Evolutionary conservation across 192 early-diverging fungal species (phyloP), one percentile per base, ranked within the genome.

Genomic region (Kickxella alabastrina): DNA sequence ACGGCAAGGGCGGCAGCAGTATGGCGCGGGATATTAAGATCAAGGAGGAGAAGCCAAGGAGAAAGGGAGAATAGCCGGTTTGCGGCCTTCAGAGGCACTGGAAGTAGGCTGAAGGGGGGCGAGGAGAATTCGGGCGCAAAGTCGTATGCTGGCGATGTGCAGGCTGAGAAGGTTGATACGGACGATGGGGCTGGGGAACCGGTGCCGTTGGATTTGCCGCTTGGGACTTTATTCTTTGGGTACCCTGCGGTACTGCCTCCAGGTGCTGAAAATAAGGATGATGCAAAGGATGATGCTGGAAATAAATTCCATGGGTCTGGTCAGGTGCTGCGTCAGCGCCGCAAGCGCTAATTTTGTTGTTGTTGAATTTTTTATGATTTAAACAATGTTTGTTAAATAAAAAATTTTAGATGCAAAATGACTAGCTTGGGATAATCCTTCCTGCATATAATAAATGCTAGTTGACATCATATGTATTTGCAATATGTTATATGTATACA

Each of bases 221-320:
- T 88, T 39, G 92, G 92, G 17, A 87, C 87, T 32, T 80, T 96
- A 22, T 95, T 86, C 65, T 96, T 98, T 79, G 95, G 91, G 0
- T 96, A 91, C 68, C 82, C 78, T 19, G 48, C 88, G 6, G 66
- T 87, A n/a, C 87, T 86, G 18, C 81, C 80, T 26, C 62, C 66
- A 3, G 66, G 66, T 22, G 42, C 73, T 0, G 47, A 29, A 12
- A n/a, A 40, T 15, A 7, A 14, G 10, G 24, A 26, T 13, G 55
- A 36, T 28, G 23, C 10, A 4, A 22, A 17, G 15, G 46, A 57
- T 4, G 21, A 43, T 1, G 29, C 29, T 6, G 36, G 52, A 18
- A 45, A 36, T 23, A 51, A 43, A 31, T 75, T 75, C 44, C 43
- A 54, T 42, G 71, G 71, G 13, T 35, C 62, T 38, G 71, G 71